phyloP scores from a whole-genome alignment of 2,329 filamentous ascomycete genomes.

The Diatrype stigma region DNA sequence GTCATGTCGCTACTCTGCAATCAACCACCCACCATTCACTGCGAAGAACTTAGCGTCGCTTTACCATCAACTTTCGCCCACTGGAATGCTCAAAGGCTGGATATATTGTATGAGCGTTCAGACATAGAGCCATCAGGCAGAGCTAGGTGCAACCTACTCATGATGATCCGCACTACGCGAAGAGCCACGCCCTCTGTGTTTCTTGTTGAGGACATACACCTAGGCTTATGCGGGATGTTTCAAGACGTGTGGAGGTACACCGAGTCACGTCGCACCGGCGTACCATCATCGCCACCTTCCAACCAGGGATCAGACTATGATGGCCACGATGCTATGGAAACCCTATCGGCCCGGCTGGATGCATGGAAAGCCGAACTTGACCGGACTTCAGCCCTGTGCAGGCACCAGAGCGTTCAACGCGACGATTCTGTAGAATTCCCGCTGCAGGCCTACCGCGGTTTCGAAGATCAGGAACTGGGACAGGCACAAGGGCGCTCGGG shows the following conservation, averaged over 20 bases:
- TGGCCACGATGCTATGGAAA: background rate
- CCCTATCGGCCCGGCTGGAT: background rate
- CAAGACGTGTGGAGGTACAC: background rate
- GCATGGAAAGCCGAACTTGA: background rate
- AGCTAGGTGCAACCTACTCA: background rate
- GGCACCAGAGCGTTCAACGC: background rate
- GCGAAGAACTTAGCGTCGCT: conserved; percentile 2
- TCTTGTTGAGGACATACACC: conserved; percentile 3
- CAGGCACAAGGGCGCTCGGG: too few species aligned
- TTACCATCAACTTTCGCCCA: conserved; percentile 1
- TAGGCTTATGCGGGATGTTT: conserved; percentile 1
- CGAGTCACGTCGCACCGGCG: background rate
- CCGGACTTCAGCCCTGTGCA: background rate
- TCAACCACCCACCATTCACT: background rate
- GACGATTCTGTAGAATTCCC: background rate
- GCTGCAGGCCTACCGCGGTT: background rate
- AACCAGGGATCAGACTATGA: background rate
- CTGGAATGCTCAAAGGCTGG: conserved; percentile 1
- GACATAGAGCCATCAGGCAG: background rate
- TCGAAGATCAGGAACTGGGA: background rate
- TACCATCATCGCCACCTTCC: too few species aligned
- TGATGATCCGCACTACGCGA: background rate
- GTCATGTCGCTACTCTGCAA: background rate
- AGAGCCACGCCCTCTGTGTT: background rate
- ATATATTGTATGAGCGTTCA: background rate